Evolutionary conservation across 371 early-diverging fungal genomes (phyloP).

Genomic region (Apophysomyces elegans): DNA sequence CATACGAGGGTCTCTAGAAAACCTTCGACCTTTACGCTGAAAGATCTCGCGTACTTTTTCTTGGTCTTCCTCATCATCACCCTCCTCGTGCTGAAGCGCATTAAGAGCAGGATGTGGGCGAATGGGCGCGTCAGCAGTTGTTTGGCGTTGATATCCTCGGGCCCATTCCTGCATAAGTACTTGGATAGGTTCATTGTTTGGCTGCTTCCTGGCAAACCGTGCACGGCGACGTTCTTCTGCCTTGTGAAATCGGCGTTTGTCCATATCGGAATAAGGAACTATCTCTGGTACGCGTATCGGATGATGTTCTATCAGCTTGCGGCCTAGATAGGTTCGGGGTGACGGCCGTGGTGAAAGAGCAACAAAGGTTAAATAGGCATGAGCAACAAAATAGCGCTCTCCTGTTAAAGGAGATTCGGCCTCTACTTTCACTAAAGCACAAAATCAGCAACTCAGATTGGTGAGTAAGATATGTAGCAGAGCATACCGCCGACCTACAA

Average conservation of each 20-base stretch:
- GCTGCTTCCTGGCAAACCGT: slow-evolving; percentile 31
- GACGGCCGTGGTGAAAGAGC: slow-evolving; percentile 53
- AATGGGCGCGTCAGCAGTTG: slow-evolving; percentile 38
- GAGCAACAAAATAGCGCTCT: slow-evolving; percentile 65
- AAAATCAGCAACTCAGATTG: neutral
- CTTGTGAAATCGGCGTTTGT: slow-evolving; percentile 56
- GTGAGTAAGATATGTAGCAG: neutral
- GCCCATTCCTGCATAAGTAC: slow-evolving; percentile 49
- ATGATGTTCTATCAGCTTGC: slow-evolving; percentile 36
- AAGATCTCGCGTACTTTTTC: slow-evolving; percentile 13
- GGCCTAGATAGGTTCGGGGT: slow-evolving; percentile 40
- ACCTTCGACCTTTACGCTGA: slow-evolving; percentile 28
- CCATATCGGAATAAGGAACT: slow-evolving; percentile 46
- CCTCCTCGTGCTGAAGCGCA: slow-evolving; percentile 19
- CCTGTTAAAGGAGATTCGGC: slow-evolving; percentile 69
- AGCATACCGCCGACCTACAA: slow-evolving; percentile 43
- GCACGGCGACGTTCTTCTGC: slow-evolving; percentile 61
- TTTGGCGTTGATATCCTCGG: slow-evolving; percentile 36
- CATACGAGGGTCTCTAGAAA: slow-evolving; percentile 46
- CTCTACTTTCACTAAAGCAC: slow-evolving; percentile 60
- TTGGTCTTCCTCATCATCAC: slow-evolving; percentile 14
- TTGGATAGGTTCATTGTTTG: slow-evolving; percentile 27
- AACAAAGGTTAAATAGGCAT: slow-evolving; percentile 80
- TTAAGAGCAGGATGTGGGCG: slow-evolving; percentile 42
- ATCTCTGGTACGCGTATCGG: slow-evolving; percentile 53